phyloP scores from a whole-genome alignment of 1,284 basidiomycete species.

The Schizophyllum amplum region DNA sequence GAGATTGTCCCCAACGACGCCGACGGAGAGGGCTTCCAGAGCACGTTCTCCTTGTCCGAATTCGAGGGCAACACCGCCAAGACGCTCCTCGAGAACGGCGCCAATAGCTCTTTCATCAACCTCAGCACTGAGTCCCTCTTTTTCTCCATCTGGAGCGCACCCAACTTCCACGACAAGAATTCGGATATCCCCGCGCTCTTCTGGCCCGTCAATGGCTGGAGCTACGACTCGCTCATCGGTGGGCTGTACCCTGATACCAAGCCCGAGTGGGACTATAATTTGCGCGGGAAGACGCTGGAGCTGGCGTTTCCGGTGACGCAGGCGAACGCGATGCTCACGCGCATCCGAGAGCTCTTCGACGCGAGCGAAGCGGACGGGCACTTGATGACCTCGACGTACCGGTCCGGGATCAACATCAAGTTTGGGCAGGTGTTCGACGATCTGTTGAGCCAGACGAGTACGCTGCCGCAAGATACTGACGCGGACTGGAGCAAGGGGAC shows the following conservation, averaged over 20 bases:
- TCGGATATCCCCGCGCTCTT: conserved; percentile 21
- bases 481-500: conserved; percentile 30
- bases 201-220: conserved; percentile 27
- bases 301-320: conserved; percentile 25
- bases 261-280: conserved; percentile 27
- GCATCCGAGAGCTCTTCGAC: conserved; percentile 25
- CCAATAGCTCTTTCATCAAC: conserved; percentile 24
- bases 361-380: conserved; percentile 22
- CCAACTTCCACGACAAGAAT: conserved; percentile 26
- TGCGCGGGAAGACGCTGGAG: conserved; percentile 27
- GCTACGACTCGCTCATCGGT: conserved; percentile 29
- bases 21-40: conserved; percentile 26
- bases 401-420: conserved; percentile 31
- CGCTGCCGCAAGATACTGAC: conserved; percentile 19
- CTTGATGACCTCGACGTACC: conserved; percentile 26
- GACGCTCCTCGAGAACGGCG: conserved; percentile 22
- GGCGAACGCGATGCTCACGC: conserved; percentile 21
- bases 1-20: conserved; percentile 19
- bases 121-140: conserved; percentile 24
- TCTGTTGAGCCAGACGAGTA: conserved; percentile 26
- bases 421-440: conserved; percentile 27
- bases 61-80: conserved; percentile 21
- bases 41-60: conserved; percentile 25
- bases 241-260: conserved; percentile 23
- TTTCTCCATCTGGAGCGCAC: conserved; percentile 22